Evolutionary conservation across 768 basidiomycete species (phyloP).

Genomic region (Kwoniella sp.): DNA sequence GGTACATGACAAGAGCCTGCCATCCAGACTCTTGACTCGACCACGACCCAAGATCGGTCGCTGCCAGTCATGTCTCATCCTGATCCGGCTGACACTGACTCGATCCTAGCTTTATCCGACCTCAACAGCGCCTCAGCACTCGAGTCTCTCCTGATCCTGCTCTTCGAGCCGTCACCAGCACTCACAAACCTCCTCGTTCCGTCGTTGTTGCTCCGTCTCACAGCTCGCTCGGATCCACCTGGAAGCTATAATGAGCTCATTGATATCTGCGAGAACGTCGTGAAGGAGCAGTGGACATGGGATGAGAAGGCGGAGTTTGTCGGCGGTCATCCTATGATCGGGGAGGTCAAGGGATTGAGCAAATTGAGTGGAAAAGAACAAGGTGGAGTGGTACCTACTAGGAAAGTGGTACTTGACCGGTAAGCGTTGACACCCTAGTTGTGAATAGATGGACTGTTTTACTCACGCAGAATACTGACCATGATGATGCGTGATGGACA

Average conservation of each 20-base stretch:
- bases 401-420: slow-evolving; percentile 72
- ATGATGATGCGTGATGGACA: background rate
- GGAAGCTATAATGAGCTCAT: slow-evolving; percentile 24
- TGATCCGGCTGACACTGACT: slow-evolving; percentile 1
- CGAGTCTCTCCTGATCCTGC: slow-evolving; percentile 54
- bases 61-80: background rate
- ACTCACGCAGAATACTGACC: background rate
- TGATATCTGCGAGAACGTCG: slow-evolving; percentile 34
- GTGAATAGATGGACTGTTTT: background rate
- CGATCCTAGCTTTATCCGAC: slow-evolving; percentile 12
- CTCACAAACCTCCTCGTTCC: slow-evolving; percentile 63
- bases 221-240: slow-evolving; percentile 55
- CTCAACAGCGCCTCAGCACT: slow-evolving; percentile 16
- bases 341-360: slow-evolving; percentile 75
- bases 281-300: slow-evolving; percentile 33
- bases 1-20: too few relatives aligned
- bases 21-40: too few relatives aligned
- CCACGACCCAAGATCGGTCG: too few relatives aligned
- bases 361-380: slow-evolving; percentile 79
- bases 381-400: slow-evolving; percentile 64
- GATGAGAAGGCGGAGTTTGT: slow-evolving; percentile 65
- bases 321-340: slow-evolving; percentile 84
- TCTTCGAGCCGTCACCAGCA: slow-evolving; percentile 71
- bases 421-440: slow-evolving; percentile 24
- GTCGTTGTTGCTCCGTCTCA: slow-evolving; percentile 32